Base-by-base conservation (phyloP, 352 stramenopile species). In the Thraustochytrium sp. region DNA sequence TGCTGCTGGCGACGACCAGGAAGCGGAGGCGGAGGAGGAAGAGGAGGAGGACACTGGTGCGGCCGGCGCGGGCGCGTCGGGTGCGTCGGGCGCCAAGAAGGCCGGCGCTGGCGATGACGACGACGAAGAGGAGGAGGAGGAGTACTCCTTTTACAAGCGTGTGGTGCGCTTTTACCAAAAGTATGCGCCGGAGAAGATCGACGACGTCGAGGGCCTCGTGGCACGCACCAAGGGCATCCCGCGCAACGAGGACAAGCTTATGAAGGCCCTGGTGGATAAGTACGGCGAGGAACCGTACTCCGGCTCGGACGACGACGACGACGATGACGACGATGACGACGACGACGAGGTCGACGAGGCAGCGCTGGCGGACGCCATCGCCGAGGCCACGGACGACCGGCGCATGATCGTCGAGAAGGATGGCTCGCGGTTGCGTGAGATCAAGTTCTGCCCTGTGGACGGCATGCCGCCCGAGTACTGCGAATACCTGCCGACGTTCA, bases 381-480 rank as follows among this genome's bases (percentile, higher is more conserved):
- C 54, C 5, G 5, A 5, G 36, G 5, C 26, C 26, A 11, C 54
- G 5, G 26, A 5, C 5, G 5, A 5, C 5, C 36, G 31, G 23
- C n/a, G 76, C 29, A 44, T 64, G 31, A 48, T 64, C 23, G n/a
- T 63, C 3, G 26, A 63, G 36, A 61, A 51, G 21, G 68, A 80
- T 13, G 68, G 34, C 11, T 46, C 31, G 2, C 56, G 40, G 26
- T 63, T 84, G 44, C 55, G 61, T n/a, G 29, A 54, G 21, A 54
- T 84, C 23, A 61, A 34, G 18, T 84, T 84, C 49, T 84, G 75
- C 61, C 75, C 75, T 3, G 75, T 84, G 36, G 75, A 84, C 56
- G 75, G 75, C 55, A 76, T 84, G 61, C 75, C 75, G 44, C 40
- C 75, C 44, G 75, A 84, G 59, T 84, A 84, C 51, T 84, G 5